Base-by-base conservation (phyloP, 2,329 filamentous ascomycete genomes). In the Xylariaceae sp. region DNA sequence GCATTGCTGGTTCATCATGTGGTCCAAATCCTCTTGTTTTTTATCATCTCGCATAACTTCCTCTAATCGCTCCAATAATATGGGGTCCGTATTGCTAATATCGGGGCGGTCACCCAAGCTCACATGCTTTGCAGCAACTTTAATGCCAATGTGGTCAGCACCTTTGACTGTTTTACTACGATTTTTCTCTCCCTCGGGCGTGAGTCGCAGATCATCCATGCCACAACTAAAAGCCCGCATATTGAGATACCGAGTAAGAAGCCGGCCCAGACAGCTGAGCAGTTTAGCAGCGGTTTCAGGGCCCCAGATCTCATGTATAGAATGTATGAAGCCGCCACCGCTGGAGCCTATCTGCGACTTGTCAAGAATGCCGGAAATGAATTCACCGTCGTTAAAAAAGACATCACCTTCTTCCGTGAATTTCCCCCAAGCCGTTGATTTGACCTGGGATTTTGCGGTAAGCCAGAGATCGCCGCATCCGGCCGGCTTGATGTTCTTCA, bases 181-280 rank as follows among this genome's bases (percentile, higher is more conserved):
- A 50, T 81, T 79, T 52, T 78, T 77, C 70, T 99, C 92, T 50
- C 95, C 93, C 60, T 89, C 79, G 1, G 83, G 79, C 0, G 93
- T 98, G 49, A 99, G 84, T 55, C 89, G 86, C 56, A 99, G 80
- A 79, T 99, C 96, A 68, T 99, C 93, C 75, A 99, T 96, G 71
- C 96, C 96, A 73, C 95, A 99, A 62, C 91, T 95, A 73, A 98
- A 98, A 1, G 93, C 95, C 49, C 93, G 85, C 87, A 97, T 96
- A 70, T 95, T 90, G 58, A 98, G 81, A 62, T 93, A 89, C 67
- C 93, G 89, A 0, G 95, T 99, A 61, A 99, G 77, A 21, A 99
- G 81, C 54, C 95, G 87, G 51, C 95, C 95, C 52, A 99, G 81
- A 65, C 93, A 89, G 78, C 92, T 96, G 51, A 99, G 84, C 9